phyloP scores from a whole-genome alignment of 1,284 basidiomycete genomes.

The Athelia psychrophila region DNA sequence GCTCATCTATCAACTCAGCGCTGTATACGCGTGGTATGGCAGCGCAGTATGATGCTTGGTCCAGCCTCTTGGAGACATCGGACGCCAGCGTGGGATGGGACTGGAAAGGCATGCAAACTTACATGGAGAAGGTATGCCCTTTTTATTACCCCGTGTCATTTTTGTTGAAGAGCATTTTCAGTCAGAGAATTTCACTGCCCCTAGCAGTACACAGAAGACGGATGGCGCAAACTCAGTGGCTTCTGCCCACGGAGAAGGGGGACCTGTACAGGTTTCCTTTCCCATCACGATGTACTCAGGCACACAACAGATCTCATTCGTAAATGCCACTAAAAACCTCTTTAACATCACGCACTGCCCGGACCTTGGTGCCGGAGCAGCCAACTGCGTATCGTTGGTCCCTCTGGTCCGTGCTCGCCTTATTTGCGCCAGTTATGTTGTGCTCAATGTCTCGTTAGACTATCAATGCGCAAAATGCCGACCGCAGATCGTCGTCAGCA shows the following conservation, averaged over 20 bases:
- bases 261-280: conserved; percentile 52
- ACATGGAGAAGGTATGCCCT: conserved; percentile 45
- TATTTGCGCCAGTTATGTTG: background rate
- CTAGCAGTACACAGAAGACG: conserved; percentile 42
- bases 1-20: conserved; percentile 58
- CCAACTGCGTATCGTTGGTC: conserved; percentile 54
- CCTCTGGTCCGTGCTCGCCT: conserved; percentile 34
- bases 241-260: conserved; percentile 48
- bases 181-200: conserved; percentile 55
- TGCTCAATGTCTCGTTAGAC: conserved; percentile 16
- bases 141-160: background rate
- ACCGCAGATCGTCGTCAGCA: conserved; percentile 32
- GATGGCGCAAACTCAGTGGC: conserved; percentile 45
- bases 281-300: conserved; percentile 55
- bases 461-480: conserved; percentile 33
- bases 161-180: conserved; percentile 10
- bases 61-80: conserved; percentile 41
- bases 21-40: conserved; percentile 53
- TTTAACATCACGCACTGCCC: conserved; percentile 43
- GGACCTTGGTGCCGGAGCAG: conserved; percentile 55
- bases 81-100: conserved; percentile 53
- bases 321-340: conserved; percentile 42
- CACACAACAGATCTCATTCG: conserved; percentile 49
- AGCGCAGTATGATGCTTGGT: conserved; percentile 59
- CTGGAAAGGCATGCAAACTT: conserved; percentile 49